phyloP scores from a whole-genome alignment of 2,329 filamentous ascomycete genomes.

The Cladosporium austrohemisphaericum region DNA sequence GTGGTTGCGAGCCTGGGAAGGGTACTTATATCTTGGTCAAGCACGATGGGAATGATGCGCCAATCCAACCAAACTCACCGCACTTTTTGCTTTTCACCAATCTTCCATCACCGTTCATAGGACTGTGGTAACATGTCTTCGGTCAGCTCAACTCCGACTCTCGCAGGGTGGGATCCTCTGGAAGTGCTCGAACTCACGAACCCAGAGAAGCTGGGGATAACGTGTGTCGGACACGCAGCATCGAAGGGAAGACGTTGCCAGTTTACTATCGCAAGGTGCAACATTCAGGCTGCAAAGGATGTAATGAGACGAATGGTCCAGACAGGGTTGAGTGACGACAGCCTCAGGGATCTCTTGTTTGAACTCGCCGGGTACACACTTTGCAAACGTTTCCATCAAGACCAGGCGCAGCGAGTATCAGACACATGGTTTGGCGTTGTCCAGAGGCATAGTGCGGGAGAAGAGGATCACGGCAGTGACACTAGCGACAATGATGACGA shows the following conservation, averaged over 20 bases:
- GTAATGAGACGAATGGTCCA: background rate
- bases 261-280: background rate
- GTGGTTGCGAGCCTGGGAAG: background rate
- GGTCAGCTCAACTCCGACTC: background rate
- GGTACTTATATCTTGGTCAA: constrained; percentile 5
- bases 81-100: background rate
- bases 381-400: background rate
- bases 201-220: background rate
- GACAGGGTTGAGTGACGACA: background rate
- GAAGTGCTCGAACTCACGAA: constrained; percentile 1
- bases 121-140: constrained; percentile 5
- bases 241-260: constrained; percentile 1
- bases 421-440: background rate
- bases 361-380: background rate
- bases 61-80: background rate
- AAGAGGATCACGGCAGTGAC: background rate
- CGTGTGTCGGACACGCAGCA: constrained; percentile 4
- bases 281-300: background rate
- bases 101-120: background rate
- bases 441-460: background rate
- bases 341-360: background rate
- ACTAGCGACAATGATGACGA: constrained; percentile 2
- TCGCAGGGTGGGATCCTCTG: background rate
- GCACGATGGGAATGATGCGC: background rate
- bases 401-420: background rate